Conservation (phyloP, 495 filamentous ascomycete species). For the Lepidopterella palustris region DNA sequence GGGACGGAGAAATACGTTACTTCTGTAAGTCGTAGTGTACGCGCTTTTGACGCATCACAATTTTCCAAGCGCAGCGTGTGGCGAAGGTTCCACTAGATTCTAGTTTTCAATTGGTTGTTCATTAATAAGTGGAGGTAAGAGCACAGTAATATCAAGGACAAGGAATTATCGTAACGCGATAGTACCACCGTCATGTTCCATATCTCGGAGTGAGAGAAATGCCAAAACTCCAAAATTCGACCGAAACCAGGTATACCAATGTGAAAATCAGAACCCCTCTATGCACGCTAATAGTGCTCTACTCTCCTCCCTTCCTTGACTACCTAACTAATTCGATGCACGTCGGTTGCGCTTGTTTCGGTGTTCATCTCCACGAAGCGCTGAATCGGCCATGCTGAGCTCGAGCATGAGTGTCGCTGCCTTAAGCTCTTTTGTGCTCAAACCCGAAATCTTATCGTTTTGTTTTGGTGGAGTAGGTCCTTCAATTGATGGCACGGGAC, state of each 20-base stretch:
- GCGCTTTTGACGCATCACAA: neutral
- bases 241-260: neutral
- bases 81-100: neutral
- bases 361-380: conserved; percentile 5
- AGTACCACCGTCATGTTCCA: neutral
- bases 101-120: neutral
- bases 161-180: neutral
- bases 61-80: neutral
- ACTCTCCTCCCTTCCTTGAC: neutral
- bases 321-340: conserved; percentile 12
- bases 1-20: neutral
- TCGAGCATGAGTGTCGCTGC: conserved; percentile 19
- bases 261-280: neutral
- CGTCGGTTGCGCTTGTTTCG: conserved; percentile 18
- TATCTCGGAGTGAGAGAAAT: neutral
- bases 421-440: conserved; percentile 13
- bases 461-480: neutral
- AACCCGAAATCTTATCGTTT: neutral
- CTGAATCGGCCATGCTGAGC: conserved; percentile 4
- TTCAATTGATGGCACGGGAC: neutral
- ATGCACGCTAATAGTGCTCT: neutral
- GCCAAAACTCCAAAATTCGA: neutral
- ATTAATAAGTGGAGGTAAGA: neutral
- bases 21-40: neutral
- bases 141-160: neutral